Percentiles rank a stretch among this genome's conserved stretches.
Conservation (phyloP, 805 yeast genomes). For the Candida ortonii region DNA sequence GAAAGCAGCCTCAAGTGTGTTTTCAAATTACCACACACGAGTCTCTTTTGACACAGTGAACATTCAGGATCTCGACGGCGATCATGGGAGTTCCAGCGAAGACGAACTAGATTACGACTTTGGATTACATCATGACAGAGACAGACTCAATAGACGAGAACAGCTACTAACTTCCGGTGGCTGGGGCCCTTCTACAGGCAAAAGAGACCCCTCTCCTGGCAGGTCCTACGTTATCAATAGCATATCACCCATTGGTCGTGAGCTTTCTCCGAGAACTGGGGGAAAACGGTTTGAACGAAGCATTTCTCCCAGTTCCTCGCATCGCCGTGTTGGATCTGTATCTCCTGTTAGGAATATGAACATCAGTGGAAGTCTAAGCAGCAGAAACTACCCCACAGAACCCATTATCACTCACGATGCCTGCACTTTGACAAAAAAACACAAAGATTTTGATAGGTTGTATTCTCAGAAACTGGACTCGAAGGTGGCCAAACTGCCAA, state of each 20-base stretch:
- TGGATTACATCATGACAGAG: constrained; percentile 13
- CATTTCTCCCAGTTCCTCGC: constrained; percentile 19
- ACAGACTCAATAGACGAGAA: constrained; percentile 10
- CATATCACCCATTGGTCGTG: constrained; percentile 17
- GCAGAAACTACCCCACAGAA: constrained; percentile 31
- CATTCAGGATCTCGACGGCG: constrained; percentile 31
- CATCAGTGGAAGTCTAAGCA: constrained; percentile 5
- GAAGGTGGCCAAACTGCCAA: constrained; percentile 38
- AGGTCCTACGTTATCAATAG: constrained; percentile 3
- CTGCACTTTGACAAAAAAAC: constrained; percentile 45
- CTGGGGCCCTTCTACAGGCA: constrained; percentile 23
- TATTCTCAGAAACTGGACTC: constrained; percentile 38
- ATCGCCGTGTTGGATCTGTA: constrained; percentile 19
- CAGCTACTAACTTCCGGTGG: constrained; percentile 20
- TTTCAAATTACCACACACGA: constrained; percentile 25
- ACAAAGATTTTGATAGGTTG: constrained; percentile 45
- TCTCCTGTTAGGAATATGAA: constrained; percentile 19
- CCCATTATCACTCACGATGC: constrained; percentile 41
- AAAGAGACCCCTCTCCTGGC: constrained; percentile 23
- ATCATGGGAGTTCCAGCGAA: constrained; percentile 16
- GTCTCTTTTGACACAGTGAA: constrained; percentile 58
- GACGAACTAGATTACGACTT: constrained; percentile 23
- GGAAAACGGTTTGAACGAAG: constrained; percentile 18
- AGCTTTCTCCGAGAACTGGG: constrained; percentile 17
- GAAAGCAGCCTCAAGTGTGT: constrained; percentile 1